Evolutionary conservation across 1,139 yeast species (phyloP).

Genomic region (Torulaspora pretoriensis): DNA sequence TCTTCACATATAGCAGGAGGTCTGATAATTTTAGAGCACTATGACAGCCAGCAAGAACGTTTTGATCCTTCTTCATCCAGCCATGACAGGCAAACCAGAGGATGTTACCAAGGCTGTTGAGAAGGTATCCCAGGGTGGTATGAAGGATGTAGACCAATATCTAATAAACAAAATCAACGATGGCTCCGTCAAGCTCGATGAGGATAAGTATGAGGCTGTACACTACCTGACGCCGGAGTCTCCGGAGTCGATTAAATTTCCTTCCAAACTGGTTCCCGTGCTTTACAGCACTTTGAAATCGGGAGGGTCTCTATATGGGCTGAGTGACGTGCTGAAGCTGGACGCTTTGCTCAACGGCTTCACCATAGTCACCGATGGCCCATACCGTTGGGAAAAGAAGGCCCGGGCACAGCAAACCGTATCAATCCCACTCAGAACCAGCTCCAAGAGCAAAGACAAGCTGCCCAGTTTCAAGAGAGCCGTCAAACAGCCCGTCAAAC

Average conservation of each 20-base stretch:
- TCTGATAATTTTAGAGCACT: not conserved
- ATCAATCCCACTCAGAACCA: conserved; percentile 16
- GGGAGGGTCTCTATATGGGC: conserved; percentile 30
- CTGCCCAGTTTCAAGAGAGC: conserved; percentile 15
- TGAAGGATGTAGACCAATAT: conserved; percentile 28
- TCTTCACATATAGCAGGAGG: not conserved
- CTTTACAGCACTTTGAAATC: conserved; percentile 24
- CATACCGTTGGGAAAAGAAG: conserved; percentile 32
- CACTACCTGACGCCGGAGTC: conserved; percentile 56
- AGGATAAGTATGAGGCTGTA: conserved; percentile 46
- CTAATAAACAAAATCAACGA: conserved; percentile 67
- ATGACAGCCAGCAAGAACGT: conserved; percentile 33
- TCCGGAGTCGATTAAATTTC: conserved; percentile 33
- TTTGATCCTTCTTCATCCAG: conserved; percentile 64
- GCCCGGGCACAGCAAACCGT: conserved; percentile 7
- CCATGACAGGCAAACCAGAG: conserved; percentile 59
- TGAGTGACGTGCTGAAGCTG: conserved; percentile 30
- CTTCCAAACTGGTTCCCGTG: conserved; percentile 28
- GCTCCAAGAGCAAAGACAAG: conserved; percentile 6
- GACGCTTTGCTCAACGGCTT: conserved; percentile 36
- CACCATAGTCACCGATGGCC: conserved; percentile 19
- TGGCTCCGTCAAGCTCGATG: conserved; percentile 48
- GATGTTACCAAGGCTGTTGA: conserved; percentile 43
- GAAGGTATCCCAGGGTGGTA: conserved; percentile 26
- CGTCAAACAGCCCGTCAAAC: conserved; percentile 13